Evolutionary conservation across 768 basidiomycete genomes (phyloP).

Genomic region (Tricholomella constricta): DNA sequence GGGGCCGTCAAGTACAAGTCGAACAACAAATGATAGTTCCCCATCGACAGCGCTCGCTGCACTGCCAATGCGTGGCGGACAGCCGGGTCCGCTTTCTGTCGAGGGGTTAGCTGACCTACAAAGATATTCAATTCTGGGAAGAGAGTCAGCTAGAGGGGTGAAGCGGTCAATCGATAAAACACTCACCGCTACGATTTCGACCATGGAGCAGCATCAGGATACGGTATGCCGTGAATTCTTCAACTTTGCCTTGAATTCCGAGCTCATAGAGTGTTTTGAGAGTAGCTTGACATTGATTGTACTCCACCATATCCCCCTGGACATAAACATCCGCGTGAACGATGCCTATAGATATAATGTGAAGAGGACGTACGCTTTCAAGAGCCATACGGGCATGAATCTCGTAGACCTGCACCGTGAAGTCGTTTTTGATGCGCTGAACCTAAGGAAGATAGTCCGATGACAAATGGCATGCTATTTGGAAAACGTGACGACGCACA

Average conservation of each 20-base stretch:
- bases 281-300: slow-evolving; percentile 95
- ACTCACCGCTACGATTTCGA: slow-evolving; percentile 86
- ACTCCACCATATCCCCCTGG: slow-evolving; percentile 97
- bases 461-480: slow-evolving; percentile 25
- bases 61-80: slow-evolving; percentile 90
- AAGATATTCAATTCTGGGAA: slow-evolving; percentile 87
- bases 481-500: slow-evolving; percentile 51
- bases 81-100: slow-evolving; percentile 79
- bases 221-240: slow-evolving; percentile 97
- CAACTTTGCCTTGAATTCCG: slow-evolving; percentile 87
- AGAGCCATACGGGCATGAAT: slow-evolving; percentile 98
- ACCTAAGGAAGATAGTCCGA: slow-evolving; percentile 55
- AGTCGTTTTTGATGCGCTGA: slow-evolving; percentile 97
- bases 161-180: neutral
- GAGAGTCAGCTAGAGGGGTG: neutral
- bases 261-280: slow-evolving; percentile 90
- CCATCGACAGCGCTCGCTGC: slow-evolving; percentile 85
- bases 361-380: slow-evolving; percentile 61
- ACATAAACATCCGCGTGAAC: slow-evolving; percentile 6
- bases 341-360: slow-evolving; percentile 5
- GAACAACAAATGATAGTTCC: slow-evolving; percentile 94
- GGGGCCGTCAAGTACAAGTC: slow-evolving; percentile 80
- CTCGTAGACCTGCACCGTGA: slow-evolving; percentile 96
- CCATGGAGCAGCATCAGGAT: slow-evolving; percentile 96
- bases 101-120: slow-evolving; percentile 95